Conservation (phyloP, 306 rosid genomes). For the Ormosia emarginata region DNA sequence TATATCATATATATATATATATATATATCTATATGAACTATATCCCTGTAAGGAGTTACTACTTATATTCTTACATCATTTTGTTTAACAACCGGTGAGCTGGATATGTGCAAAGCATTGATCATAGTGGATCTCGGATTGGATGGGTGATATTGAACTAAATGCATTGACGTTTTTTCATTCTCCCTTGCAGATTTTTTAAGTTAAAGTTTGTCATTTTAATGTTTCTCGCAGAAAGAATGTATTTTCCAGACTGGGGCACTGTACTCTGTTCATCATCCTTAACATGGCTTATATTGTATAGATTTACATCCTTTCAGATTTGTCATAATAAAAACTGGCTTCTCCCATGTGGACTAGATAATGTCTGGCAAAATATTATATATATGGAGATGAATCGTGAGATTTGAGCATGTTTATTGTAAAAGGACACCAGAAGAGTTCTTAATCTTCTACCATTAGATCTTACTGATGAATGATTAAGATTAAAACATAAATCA, state of each 20-base stretch:
- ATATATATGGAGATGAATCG: too few species aligned
- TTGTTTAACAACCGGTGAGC: neutral
- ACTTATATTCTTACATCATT: neutral
- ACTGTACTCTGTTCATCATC: neutral
- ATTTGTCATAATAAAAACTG: neutral
- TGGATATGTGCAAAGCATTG: slow-evolving; percentile 11
- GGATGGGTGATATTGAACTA: neutral
- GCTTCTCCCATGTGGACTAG: neutral
- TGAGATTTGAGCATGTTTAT: too few species aligned
- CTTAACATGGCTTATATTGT: neutral
- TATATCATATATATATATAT: too few species aligned
- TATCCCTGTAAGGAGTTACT: neutral
- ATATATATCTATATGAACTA: too few species aligned
- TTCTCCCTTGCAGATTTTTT: too few species aligned
- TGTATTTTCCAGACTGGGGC: slow-evolving; percentile 19
- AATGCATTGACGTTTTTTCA: too few species aligned
- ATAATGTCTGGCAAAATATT: too few species aligned
- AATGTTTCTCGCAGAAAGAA: slow-evolving; percentile 14
- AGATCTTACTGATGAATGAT: too few species aligned
- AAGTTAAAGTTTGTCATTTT: neutral
- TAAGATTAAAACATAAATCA: too few species aligned
- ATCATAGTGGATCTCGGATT: neutral
- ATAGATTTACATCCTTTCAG: neutral
- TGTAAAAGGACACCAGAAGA: too few species aligned
- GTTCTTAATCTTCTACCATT: too few species aligned